A percentile compares a stretch with the other conserved stretches of the same genome.
Evolutionary conservation across 2,329 filamentous ascomycete genomes (phyloP).

Genomic region (Diaporthe longicolla): DNA sequence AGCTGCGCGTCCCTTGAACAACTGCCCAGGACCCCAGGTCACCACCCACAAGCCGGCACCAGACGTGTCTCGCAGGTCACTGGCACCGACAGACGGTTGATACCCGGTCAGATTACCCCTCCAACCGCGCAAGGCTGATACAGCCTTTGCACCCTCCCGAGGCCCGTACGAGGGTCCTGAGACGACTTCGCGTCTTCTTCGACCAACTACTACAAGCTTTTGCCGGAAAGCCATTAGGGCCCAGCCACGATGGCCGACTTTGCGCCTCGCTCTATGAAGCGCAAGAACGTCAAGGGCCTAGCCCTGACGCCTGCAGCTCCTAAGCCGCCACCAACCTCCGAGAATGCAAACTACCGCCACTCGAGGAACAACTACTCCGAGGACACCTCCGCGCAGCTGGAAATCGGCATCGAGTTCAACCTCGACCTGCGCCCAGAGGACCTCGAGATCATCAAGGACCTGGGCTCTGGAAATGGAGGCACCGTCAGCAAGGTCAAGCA

Average conservation of each 20-base stretch:
- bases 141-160: slow-evolving; percentile 28
- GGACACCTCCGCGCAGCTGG: slow-evolving; percentile 77
- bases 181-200: slow-evolving; percentile 11
- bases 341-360: slow-evolving; percentile 75
- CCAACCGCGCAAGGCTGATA: slow-evolving; percentile 25
- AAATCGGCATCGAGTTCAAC: slow-evolving; percentile 98
- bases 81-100: slow-evolving; percentile 5
- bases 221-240: slow-evolving; percentile 22
- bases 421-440: slow-evolving; percentile 93
- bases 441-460: slow-evolving; percentile 91
- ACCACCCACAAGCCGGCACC: neutral
- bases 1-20: neutral
- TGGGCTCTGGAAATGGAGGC: slow-evolving; percentile 95
- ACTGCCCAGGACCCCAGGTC: neutral
- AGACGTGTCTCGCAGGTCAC: slow-evolving; percentile 5
- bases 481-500: slow-evolving; percentile 99
- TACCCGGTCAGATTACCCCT: slow-evolving; percentile 26
- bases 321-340: slow-evolving; percentile 79
- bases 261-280: slow-evolving; percentile 88
- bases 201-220: neutral
- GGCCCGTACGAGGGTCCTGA: slow-evolving; percentile 11
- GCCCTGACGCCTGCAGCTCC: slow-evolving; percentile 85
- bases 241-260: slow-evolving; percentile 72
- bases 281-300: slow-evolving; percentile 98
- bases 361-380: slow-evolving; percentile 68